Evolutionary conservation across 2,329 filamentous ascomycete species (phyloP).

Genomic region (Aspergillus ruber): DNA sequence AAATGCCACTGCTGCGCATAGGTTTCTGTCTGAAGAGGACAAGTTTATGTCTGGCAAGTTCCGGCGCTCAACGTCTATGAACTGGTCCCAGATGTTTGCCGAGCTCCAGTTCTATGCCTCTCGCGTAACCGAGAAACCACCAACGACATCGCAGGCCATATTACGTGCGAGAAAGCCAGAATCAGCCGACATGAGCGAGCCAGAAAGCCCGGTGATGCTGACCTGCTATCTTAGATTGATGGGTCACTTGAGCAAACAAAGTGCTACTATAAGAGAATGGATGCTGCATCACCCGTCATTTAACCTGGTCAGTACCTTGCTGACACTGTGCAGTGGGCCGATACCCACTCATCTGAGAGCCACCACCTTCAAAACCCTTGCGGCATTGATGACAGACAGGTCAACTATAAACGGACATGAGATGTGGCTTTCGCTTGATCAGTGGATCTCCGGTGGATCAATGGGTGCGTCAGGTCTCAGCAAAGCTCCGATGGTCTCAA

Average conservation of each 20-base stretch:
- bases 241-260: slow-evolving; percentile 71
- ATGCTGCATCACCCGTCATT: slow-evolving; percentile 63
- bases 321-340: slow-evolving; percentile 69
- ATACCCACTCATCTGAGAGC: slow-evolving; percentile 73
- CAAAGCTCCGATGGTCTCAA: slow-evolving; percentile 38
- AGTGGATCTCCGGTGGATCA: slow-evolving; percentile 61
- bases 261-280: slow-evolving; percentile 64
- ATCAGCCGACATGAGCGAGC: slow-evolving; percentile 70
- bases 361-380: slow-evolving; percentile 73
- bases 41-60: slow-evolving; percentile 68
- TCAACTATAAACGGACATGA: slow-evolving; percentile 58
- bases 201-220: slow-evolving; percentile 93
- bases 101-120: slow-evolving; percentile 80
- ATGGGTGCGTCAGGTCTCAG: slow-evolving; percentile 39
- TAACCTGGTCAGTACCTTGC: slow-evolving; percentile 65
- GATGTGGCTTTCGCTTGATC: slow-evolving; percentile 76
- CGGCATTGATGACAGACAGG: slow-evolving; percentile 70
- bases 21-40: slow-evolving; percentile 82
- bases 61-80: slow-evolving; percentile 75
- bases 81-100: slow-evolving; percentile 86
- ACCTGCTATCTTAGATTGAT: slow-evolving; percentile 89
- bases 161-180: slow-evolving; percentile 57
- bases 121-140: slow-evolving; percentile 67
- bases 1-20: slow-evolving; percentile 77
- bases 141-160: slow-evolving; percentile 47